Conservation (phyloP, 2,329 filamentous ascomycete species). For the Parasarocladium wereldwijsianum region DNA sequence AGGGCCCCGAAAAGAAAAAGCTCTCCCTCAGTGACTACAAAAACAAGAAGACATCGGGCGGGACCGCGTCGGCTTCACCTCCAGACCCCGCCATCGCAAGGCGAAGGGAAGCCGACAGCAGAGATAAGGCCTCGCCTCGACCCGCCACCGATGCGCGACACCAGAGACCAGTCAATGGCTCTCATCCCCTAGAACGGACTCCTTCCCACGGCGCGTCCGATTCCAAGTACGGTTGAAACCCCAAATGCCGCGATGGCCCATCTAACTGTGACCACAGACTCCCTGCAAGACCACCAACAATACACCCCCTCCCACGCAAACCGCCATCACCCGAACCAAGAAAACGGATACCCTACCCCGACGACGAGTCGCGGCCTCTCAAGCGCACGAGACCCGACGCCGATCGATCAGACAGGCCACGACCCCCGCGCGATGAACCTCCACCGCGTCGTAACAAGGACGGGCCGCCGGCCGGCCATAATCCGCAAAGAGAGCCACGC, state of each 20-base stretch:
- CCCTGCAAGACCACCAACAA: conserved; percentile 20
- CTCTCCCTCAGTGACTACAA: conserved; percentile 45
- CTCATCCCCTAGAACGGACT: conserved; percentile 12
- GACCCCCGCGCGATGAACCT: conserved; percentile 4
- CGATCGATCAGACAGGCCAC: conserved; percentile 2
- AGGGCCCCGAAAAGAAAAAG: conserved; percentile 34
- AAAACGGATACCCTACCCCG: conserved; percentile 29
- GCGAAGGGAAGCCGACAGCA: conserved; percentile 15
- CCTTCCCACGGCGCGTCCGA: conserved; percentile 7
- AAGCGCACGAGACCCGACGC: conserved; percentile 31
- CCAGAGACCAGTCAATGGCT: conserved; percentile 2
- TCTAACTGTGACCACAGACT: conserved; percentile 14
- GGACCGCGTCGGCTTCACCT: conserved; percentile 19
- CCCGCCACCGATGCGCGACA: conserved; percentile 4
- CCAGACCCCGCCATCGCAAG: conserved; percentile 18
- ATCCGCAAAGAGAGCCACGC: conserved; percentile 14
- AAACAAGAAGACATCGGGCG: conserved; percentile 30
- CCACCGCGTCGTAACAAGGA: conserved; percentile 18
- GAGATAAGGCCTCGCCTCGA: no score
- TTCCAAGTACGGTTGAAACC: conserved; percentile 4
- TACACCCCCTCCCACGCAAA: conserved; percentile 18
- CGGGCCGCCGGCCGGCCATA: no score
- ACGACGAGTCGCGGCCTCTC: conserved; percentile 26
- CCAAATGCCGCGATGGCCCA: conserved; percentile 8
- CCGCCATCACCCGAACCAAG: conserved; percentile 28